Percentiles rank a stretch among this genome's conserved stretches.
Evolutionary conservation across 2,329 filamentous ascomycete genomes (phyloP).

Genomic region (Phaeosphaeriaceae sp.): DNA sequence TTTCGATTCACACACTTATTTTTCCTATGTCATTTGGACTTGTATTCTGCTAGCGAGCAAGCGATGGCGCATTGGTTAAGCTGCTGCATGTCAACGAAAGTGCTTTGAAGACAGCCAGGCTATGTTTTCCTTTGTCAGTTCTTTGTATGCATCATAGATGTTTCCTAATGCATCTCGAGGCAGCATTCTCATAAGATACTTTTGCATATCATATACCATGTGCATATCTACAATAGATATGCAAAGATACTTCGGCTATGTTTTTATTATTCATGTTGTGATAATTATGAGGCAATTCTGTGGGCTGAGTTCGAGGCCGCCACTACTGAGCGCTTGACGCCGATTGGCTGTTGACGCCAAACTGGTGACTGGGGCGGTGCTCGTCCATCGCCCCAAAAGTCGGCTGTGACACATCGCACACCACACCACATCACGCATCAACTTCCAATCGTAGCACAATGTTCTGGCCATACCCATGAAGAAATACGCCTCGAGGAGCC

Average conservation of each 20-base stretch:
- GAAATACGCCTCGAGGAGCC: conserved; percentile 25
- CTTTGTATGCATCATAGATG: neutral
- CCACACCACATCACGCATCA: conserved; percentile 16
- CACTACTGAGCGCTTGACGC: neutral
- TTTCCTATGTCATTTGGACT: conserved; percentile 4
- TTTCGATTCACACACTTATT: neutral
- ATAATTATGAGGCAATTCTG: neutral
- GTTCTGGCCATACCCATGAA: conserved; percentile 60
- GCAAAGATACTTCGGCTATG: neutral
- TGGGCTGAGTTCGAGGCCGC: conserved; percentile 1
- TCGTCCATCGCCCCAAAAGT: conserved; percentile 2
- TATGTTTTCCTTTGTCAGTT: conserved; percentile 14
- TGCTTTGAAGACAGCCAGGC: conserved; percentile 10
- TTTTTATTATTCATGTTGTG: neutral
- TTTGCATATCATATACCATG: neutral
- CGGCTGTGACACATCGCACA: conserved; percentile 17
- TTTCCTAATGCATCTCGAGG: neutral
- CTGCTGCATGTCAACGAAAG: conserved; percentile 4
- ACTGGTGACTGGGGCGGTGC: neutral
- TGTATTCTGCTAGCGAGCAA: neutral
- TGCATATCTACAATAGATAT: neutral
- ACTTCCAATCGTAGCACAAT: conserved; percentile 39
- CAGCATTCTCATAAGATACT: neutral
- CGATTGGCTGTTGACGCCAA: conserved; percentile 6
- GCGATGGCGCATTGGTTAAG: neutral